Evolutionary conservation across 768 basidiomycete genomes (phyloP), one percentile per base, ranked within the genome.

Genomic region (Xerocomus spinulosus): DNA sequence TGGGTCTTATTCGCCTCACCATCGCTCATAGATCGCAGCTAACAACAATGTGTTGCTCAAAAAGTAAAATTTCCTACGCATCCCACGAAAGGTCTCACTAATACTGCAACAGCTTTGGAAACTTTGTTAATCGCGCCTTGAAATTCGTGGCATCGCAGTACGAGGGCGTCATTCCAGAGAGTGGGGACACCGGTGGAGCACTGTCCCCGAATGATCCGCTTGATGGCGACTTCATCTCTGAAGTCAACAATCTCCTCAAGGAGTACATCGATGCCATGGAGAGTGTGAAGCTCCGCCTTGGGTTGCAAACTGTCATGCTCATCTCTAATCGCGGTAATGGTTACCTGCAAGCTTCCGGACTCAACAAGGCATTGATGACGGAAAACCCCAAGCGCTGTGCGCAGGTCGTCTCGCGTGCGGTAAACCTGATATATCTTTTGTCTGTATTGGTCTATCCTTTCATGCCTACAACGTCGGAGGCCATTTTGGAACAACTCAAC

Each of bases 1-100:
- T 12, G 25, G 36, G 2, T 5, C 15, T 30, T 12, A 29, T 50
- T 28, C 33, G 41, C 10, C 45, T 55, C 8, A 47, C 10, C 13
- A 17, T 42, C 42, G 18, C 30, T 33, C n/a, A n/a, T 50, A 92
- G 89, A 87, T 98, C 56, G 71, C 87, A 24, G 89, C 88, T 10
- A 94, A 96, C 66, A 99, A 99, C 72, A 87, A 87, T 50, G 79
- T 97, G 48, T 72, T 99, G 33, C 70, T 99, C 58, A 96, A 97
- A 68, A 99, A 97, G 90, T 91, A 49, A 56, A 77, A 63, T 2
- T 15, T 21, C 10, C 9, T 28, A 40, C 6, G 3, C 3, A 28
- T 25, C 32, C 10, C 10, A 15, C 21, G 18, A 21, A 17, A 25
- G 18, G 24, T 38, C 15, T 39, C 29, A 14, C 44, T 47, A 23